These are phyloP conservation scores for Byssothecium circinans DNA, from an alignment of 2,329 filamentous ascomycete genomes.

Conservation along the genomic window DNA sequence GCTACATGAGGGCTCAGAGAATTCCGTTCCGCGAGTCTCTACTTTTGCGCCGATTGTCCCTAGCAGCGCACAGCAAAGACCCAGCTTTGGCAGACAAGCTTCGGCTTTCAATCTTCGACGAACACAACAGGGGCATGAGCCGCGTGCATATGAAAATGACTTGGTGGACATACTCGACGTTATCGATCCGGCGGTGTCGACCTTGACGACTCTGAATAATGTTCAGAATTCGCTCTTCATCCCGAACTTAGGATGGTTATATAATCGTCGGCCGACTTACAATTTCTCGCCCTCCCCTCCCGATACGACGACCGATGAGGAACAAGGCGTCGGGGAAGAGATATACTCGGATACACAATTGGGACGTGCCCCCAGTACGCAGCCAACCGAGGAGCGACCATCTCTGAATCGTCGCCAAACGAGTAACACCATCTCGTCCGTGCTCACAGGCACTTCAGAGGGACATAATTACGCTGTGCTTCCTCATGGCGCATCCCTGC, in stretches of 20 bases:
- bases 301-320: slow-evolving; percentile 33
- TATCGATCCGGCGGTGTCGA: slow-evolving; percentile 79
- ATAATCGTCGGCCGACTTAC: slow-evolving; percentile 80
- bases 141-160: slow-evolving; percentile 57
- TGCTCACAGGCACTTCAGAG: slow-evolving; percentile 37
- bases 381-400: slow-evolving; percentile 11
- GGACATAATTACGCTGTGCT: slow-evolving; percentile 77
- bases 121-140: slow-evolving; percentile 6
- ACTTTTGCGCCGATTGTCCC: slow-evolving; percentile 19
- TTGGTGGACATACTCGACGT: slow-evolving; percentile 70
- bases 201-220: slow-evolving; percentile 81
- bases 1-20: slow-evolving; percentile 28
- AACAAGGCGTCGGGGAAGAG: slow-evolving; percentile 15
- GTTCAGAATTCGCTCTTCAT: slow-evolving; percentile 91
- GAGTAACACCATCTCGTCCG: slow-evolving; percentile 37
- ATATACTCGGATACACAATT: slow-evolving; percentile 10
- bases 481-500: slow-evolving; percentile 70
- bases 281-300: slow-evolving; percentile 60
- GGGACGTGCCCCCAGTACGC: not conserved
- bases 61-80: slow-evolving; percentile 17
- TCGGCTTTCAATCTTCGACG: slow-evolving; percentile 32
- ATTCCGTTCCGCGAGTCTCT: slow-evolving; percentile 9
- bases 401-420: slow-evolving; percentile 13
- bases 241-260: slow-evolving; percentile 70
- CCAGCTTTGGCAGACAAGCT: slow-evolving; percentile 20